Evolutionary conservation across 805 yeast species (phyloP).

Genomic region (Wickerhamiella bombiphila): DNA sequence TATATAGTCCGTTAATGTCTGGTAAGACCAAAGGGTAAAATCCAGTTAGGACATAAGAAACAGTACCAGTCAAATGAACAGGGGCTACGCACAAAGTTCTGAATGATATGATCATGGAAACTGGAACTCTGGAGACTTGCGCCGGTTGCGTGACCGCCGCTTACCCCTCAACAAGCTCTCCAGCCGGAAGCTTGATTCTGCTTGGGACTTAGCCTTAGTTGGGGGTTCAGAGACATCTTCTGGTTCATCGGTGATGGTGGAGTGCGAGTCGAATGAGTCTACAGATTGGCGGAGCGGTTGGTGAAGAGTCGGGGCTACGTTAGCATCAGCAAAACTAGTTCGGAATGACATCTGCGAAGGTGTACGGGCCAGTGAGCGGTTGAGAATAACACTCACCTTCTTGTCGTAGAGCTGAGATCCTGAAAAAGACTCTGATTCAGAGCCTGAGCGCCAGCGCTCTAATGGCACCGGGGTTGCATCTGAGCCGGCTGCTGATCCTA

Average conservation of each 20-base stretch:
- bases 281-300: not conserved
- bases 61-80: too few relatives aligned
- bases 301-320: constrained; percentile 17
- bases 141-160: constrained; percentile 12
- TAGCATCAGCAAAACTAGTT: constrained; percentile 57
- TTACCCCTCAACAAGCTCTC: constrained; percentile 23
- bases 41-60: too few relatives aligned
- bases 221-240: not conserved
- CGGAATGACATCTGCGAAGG: constrained; percentile 68
- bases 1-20: too few relatives aligned
- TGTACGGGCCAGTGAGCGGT: constrained; percentile 55
- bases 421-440: constrained; percentile 24
- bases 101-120: constrained; percentile 10
- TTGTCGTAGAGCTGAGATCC: constrained; percentile 70
- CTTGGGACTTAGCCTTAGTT: constrained; percentile 2
- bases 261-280: constrained; percentile 3
- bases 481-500: not conserved
- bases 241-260: not conserved
- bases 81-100: not conserved
- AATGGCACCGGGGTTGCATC: not conserved
- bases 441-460: constrained; percentile 6
- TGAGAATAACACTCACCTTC: constrained; percentile 61
- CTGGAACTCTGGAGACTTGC: constrained; percentile 9
- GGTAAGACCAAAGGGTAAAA: too few relatives aligned
- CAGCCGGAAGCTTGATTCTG: constrained; percentile 24